phyloP scores from a whole-genome alignment of 2,329 filamentous ascomycete species.

The Phialemoniopsis sp. region DNA sequence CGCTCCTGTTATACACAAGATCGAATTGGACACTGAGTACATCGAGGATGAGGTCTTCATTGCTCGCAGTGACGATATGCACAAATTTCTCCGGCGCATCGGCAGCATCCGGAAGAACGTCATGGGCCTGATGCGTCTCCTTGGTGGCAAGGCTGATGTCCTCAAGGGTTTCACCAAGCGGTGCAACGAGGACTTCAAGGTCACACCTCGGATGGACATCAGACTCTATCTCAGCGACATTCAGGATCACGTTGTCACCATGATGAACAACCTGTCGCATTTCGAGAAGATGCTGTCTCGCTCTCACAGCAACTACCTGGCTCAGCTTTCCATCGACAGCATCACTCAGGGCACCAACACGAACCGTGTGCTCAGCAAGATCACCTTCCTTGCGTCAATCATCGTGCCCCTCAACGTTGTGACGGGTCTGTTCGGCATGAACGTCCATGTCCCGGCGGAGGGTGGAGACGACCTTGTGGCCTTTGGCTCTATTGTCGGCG shows the following conservation, averaged over 20 bases:
- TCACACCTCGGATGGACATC: conserved; percentile 94
- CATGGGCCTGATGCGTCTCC: conserved; percentile 85
- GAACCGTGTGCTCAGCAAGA: conserved; percentile 88
- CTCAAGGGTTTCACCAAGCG: conserved; percentile 97
- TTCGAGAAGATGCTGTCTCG: conserved; percentile 97
- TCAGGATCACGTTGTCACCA: conserved; percentile 98
- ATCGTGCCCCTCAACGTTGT: conserved; percentile 95
- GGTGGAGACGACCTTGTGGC: conserved; percentile 44
- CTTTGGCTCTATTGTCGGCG: conserved; percentile 47
- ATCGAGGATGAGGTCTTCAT: conserved; percentile 97
- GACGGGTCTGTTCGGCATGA: conserved; percentile 85
- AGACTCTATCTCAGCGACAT: conserved; percentile 96
- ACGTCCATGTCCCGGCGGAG: conserved; percentile 68
- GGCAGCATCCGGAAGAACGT: conserved; percentile 91
- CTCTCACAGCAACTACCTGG: conserved; percentile 92
- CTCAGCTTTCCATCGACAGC: conserved; percentile 88
- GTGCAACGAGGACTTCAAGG: conserved; percentile 95
- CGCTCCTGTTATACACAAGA: conserved; percentile 79
- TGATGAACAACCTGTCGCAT: conserved; percentile 94
- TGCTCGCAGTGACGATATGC: conserved; percentile 84
- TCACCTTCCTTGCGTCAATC: conserved; percentile 89
- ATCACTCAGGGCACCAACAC: conserved; percentile 83
- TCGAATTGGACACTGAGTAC: conserved; percentile 83
- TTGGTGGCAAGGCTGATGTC: conserved; percentile 97
- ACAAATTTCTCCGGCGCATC: conserved; percentile 80